These are phyloP conservation scores for Pseudogymnoascus sp. DNA, from an alignment of 2,329 filamentous ascomycete genomes.

Conservation along the genomic window DNA sequence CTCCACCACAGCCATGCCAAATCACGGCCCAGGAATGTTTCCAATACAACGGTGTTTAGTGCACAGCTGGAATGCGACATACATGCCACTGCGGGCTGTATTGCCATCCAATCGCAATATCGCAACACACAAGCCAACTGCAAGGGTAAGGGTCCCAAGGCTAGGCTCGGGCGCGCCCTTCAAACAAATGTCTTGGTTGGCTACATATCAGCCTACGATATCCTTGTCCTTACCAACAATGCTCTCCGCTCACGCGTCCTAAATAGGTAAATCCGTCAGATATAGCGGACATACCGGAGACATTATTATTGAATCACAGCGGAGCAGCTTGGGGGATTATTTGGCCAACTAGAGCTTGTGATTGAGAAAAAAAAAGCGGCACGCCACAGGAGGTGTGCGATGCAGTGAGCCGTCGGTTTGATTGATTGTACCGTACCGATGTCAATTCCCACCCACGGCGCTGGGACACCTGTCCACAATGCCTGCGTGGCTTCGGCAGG, in stretches of 20 bases:
- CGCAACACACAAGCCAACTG: not conserved
- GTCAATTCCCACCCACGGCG: not conserved
- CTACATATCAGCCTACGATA: not conserved
- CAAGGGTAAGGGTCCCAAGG: not conserved
- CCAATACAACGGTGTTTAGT: slow-evolving; percentile 1
- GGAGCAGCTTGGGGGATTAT: not conserved
- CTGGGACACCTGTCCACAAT: slow-evolving; percentile 6
- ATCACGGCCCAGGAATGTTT: not conserved
- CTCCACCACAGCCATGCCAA: not conserved
- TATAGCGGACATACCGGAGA: not conserved
- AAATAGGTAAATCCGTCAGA: not conserved
- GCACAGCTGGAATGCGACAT: not conserved
- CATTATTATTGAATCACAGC: slow-evolving; percentile 1
- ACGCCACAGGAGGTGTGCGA: not conserved
- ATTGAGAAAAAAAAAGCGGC: slow-evolving; percentile 4
- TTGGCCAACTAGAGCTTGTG: slow-evolving; percentile 1
- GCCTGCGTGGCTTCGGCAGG: slow-evolving; percentile 2
- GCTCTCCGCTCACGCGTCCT: not conserved
- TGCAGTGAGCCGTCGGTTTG: not conserved
- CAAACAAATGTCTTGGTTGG: not conserved
- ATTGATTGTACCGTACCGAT: slow-evolving; percentile 4
- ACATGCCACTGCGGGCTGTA: not conserved
- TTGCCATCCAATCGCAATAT: not conserved
- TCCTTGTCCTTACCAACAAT: not conserved
- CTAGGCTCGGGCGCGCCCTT: not conserved